phyloP scores from a whole-genome alignment of 2,329 filamentous ascomycete species.

The Cercospora sp. region DNA sequence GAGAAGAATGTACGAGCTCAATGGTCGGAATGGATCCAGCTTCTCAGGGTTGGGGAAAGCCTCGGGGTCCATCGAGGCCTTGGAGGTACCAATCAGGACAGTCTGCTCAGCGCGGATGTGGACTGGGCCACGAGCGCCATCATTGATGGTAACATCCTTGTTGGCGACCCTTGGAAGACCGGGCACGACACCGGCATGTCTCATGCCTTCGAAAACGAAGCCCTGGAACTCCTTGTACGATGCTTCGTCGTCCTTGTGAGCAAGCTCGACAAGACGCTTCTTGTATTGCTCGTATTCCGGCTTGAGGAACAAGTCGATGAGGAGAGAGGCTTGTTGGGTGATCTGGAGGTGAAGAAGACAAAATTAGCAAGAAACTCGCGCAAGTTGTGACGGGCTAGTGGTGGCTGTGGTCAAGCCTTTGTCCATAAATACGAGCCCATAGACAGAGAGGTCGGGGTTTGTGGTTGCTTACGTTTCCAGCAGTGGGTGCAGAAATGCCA shows the following conservation, averaged over 20 bases:
- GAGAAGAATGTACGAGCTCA: slow-evolving; percentile 42
- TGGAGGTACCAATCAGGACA: slow-evolving; percentile 49
- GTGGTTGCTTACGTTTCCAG: slow-evolving; percentile 40
- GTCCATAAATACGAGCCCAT: neutral
- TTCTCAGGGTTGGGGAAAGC: slow-evolving; percentile 47
- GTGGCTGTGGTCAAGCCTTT: neutral
- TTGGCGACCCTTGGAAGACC: slow-evolving; percentile 55
- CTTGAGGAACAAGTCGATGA: slow-evolving; percentile 56
- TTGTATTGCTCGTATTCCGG: slow-evolving; percentile 55
- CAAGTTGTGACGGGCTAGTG: neutral
- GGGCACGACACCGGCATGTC: slow-evolving; percentile 54
- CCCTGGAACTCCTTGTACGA: slow-evolving; percentile 53
- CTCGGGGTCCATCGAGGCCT: slow-evolving; percentile 44
- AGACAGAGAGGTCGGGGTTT: neutral
- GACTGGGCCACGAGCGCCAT: slow-evolving; percentile 52
- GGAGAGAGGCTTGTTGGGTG: slow-evolving; percentile 55
- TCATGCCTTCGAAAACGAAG: slow-evolving; percentile 58
- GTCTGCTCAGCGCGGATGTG: slow-evolving; percentile 49
- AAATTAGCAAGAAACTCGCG: neutral
- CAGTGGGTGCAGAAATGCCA: slow-evolving; percentile 53
- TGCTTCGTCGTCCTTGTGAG: slow-evolving; percentile 46
- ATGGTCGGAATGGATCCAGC: slow-evolving; percentile 47
- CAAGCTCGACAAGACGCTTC: slow-evolving; percentile 53
- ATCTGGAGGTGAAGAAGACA: slow-evolving; percentile 30
- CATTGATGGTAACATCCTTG: slow-evolving; percentile 45